Evolutionary conservation across 768 basidiomycete genomes (phyloP), one percentile per base, ranked within the genome.

Genomic region (Hysterangium stoloniferum): DNA sequence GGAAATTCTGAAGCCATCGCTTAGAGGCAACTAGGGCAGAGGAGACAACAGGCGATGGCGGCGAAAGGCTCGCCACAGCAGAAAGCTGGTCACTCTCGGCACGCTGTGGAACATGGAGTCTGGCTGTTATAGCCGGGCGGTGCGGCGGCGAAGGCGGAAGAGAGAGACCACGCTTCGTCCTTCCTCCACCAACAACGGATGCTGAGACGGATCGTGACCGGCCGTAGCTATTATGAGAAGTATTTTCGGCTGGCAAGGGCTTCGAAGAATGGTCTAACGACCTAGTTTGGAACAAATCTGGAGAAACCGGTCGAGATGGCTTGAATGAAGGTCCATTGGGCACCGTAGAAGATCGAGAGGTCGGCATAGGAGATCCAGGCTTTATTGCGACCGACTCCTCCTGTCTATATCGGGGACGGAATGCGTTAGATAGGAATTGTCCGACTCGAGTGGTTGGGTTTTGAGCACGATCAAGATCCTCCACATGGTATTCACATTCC

Each of bases 371-470:
- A 12, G 52, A n/a, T n/a, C n/a, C n/a, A n/a, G n/a, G n/a, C n/a
- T n/a, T n/a, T n/a, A n/a, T n/a, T n/a, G n/a, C n/a, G n/a, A n/a
- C n/a, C n/a, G n/a, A n/a, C n/a, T n/a, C n/a, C n/a, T 59, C 37
- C 65, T 71, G 43, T 19, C 54, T 56, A 0, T 52, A 51, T 38
- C 57, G 43, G 3, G 78, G 75, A 1, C 76, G 70, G 25, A 82
- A 71, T 3, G 78, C 74, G 50, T 76, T 73, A 11, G 66, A 69
- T 48, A 85, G 69, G 46, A 84, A 68, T 34, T 76, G 74, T 22
- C 76, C 69, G 44, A 84, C 69, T 33, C 71, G 71, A 24, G 15
- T 51, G 15, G 67, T 74, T n/a, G 73, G 68, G 27, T 71, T 63
- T 32, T 69, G 60, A 37, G 60, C 44, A 45, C 59, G 38, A 36